A percentile compares a stretch with the other conserved stretches of the same genome.
Evolutionary conservation across 139 green algal genomes (phyloP).

Genomic region (Diplosphaera chodatii): DNA sequence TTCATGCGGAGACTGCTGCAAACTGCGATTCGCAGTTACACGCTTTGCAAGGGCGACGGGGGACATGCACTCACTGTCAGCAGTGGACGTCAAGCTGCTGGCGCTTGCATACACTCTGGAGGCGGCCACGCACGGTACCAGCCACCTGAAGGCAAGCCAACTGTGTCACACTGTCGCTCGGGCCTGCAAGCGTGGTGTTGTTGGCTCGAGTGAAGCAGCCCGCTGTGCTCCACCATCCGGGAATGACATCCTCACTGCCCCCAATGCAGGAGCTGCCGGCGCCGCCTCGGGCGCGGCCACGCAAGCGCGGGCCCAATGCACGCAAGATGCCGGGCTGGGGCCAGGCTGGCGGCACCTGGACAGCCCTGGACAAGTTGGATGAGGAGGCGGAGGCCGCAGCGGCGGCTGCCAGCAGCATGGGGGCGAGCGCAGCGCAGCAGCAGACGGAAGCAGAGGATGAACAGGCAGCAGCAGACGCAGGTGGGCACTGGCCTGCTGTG

Average conservation of each 20-base stretch:
- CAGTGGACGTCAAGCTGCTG: slow-evolving; percentile 73
- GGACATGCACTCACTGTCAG: slow-evolving; percentile 78
- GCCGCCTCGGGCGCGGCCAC: too few relatives aligned
- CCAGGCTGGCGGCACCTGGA: slow-evolving; percentile 58
- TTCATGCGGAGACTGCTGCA: too few relatives aligned
- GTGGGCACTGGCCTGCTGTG: too few relatives aligned
- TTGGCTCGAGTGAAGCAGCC: too few relatives aligned
- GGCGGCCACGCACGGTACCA: slow-evolving; percentile 48
- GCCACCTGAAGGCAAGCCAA: slow-evolving; percentile 58
- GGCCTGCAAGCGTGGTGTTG: too few relatives aligned
- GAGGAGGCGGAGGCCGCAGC: slow-evolving; percentile 48
- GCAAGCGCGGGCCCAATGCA: slow-evolving; percentile 2
- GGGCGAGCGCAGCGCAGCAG: not conserved
- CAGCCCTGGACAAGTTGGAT: slow-evolving; percentile 61
- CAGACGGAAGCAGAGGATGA: too few relatives aligned
- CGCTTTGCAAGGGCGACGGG: slow-evolving; percentile 79
- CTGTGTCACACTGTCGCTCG: too few relatives aligned
- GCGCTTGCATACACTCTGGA: slow-evolving; percentile 78
- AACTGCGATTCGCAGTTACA: slow-evolving; percentile 68
- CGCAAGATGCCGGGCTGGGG: slow-evolving; percentile 77
- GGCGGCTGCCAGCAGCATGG: slow-evolving; percentile 9
- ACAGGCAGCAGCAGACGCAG: too few relatives aligned
- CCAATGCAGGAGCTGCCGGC: not conserved
- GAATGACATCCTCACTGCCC: too few relatives aligned
- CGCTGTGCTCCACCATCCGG: too few relatives aligned